Evolutionary conservation across 305 asterid species (phyloP).

Genomic region (Rubia occidens): DNA sequence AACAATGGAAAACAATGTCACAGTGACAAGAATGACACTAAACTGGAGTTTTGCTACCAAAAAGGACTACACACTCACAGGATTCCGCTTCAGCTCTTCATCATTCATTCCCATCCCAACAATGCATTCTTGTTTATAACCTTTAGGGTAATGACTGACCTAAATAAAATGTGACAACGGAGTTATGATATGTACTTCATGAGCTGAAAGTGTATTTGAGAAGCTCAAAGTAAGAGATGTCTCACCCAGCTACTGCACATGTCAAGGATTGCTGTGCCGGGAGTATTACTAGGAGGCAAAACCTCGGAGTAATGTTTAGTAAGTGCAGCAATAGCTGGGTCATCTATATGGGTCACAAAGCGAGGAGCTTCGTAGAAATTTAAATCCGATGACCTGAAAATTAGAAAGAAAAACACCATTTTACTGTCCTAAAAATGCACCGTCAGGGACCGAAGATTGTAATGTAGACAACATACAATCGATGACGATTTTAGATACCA

Average conservation of each 20-base stretch:
- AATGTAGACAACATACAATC: neutral
- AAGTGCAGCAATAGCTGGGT: constrained; percentile 90
- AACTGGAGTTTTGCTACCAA: neutral
- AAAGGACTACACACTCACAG: constrained; percentile 37
- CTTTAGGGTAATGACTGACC: constrained; percentile 95
- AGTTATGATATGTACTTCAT: constrained; percentile 9
- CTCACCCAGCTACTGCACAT: constrained; percentile 97
- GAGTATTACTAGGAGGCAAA: constrained; percentile 63
- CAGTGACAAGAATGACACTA: neutral
- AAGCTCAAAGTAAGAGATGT: constrained; percentile 11
- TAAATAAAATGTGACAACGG: constrained; percentile 30
- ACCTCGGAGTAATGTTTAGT: constrained; percentile 65
- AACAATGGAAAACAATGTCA: neutral
- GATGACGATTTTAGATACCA: neutral
- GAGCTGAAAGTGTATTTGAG: neutral
- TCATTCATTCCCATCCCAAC: constrained; percentile 90
- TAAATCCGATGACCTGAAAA: constrained; percentile 67
- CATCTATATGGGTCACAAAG: constrained; percentile 91
- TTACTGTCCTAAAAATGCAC: neutral
- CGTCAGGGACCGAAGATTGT: neutral
- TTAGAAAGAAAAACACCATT: neutral
- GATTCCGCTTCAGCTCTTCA: constrained; percentile 78
- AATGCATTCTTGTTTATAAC: constrained; percentile 69
- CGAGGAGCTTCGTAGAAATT: constrained; percentile 80
- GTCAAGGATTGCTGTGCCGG: constrained; percentile 88